Percentiles rank a stretch among this genome's conserved stretches.
These are phyloP conservation scores for Triticum urartu DNA, from an alignment of 176 grass and related monocot species.

Conservation along the genomic window DNA sequence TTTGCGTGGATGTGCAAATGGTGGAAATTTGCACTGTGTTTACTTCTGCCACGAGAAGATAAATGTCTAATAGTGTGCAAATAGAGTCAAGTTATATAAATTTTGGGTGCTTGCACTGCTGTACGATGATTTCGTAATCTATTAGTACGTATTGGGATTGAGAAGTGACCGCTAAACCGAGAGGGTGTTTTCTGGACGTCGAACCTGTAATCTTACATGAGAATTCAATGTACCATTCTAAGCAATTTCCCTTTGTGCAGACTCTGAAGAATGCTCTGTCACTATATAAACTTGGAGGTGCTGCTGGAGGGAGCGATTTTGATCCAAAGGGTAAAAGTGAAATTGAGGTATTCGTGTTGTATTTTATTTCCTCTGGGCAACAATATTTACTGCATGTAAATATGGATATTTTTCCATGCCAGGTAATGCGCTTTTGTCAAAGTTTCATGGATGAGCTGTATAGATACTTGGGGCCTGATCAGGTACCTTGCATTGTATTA, in stretches of 20 bases:
- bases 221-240: slow-evolving; percentile 11
- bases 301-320: slow-evolving; percentile 97
- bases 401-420: slow-evolving; percentile 37
- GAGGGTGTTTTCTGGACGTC: background rate
- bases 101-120: slow-evolving; percentile 7
- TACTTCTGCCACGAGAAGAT: background rate
- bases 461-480: slow-evolving; percentile 95
- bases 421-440: slow-evolving; percentile 99
- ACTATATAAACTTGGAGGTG: slow-evolving; percentile 96
- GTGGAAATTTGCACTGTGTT: background rate
- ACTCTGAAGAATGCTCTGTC: slow-evolving; percentile 94
- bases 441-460: slow-evolving; percentile 99
- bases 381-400: slow-evolving; percentile 11
- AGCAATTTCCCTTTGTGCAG: slow-evolving; percentile 45
- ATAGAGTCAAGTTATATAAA: slow-evolving; percentile 7
- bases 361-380: slow-evolving; percentile 25
- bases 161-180: background rate
- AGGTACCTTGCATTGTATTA: slow-evolving; percentile 48
- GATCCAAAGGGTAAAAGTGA: slow-evolving; percentile 98
- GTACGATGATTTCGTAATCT: background rate
- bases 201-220: background rate
- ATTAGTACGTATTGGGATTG: background rate
- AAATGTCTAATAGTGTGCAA: background rate
- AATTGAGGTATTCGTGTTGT: slow-evolving; percentile 60
- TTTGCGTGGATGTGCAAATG: background rate